A percentile compares a stretch with the other conserved stretches of the same genome.
phyloP scores from a whole-genome alignment of 176 grass and related monocot species.

The Stipa capillata region DNA sequence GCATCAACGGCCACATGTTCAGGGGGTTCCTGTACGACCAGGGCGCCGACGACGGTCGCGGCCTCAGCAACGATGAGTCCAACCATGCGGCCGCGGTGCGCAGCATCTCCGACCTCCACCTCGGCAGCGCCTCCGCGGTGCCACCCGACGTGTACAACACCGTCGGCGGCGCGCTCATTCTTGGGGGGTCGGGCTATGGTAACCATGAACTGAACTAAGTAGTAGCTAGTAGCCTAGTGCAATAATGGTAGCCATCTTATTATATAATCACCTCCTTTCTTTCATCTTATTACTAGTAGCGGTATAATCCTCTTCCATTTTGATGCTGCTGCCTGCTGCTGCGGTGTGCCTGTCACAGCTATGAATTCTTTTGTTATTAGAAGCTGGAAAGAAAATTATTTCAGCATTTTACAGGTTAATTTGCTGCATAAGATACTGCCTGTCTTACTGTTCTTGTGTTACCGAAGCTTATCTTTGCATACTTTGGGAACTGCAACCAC shows the following conservation, averaged over 20 bases:
- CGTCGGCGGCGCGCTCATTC: constrained; percentile 38
- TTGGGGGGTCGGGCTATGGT: constrained; percentile 53
- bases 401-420: background rate
- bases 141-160: constrained; percentile 41
- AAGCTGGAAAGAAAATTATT: background rate
- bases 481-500: background rate
- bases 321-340: background rate
- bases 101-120: constrained; percentile 80
- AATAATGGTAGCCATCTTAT: constrained; percentile 12
- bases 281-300: constrained; percentile 8
- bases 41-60: constrained; percentile 46
- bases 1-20: constrained; percentile 88
- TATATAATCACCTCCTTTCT: constrained; percentile 16
- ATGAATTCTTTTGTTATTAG: constrained; percentile 19
- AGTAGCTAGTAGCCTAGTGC: background rate
- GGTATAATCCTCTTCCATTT: constrained; percentile 27
- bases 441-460: background rate
- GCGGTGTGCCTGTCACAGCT: background rate
- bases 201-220: constrained; percentile 42
- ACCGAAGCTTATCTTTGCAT: background rate
- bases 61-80: constrained; percentile 12
- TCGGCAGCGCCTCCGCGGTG: constrained; percentile 44
- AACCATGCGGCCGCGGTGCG: constrained; percentile 20
- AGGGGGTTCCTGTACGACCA: constrained; percentile 89
- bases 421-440: background rate